Evolutionary conservation across 192 early-diverging fungal genomes (phyloP), one percentile per base, ranked within the genome.

Genomic region (Coemansia sp.): DNA sequence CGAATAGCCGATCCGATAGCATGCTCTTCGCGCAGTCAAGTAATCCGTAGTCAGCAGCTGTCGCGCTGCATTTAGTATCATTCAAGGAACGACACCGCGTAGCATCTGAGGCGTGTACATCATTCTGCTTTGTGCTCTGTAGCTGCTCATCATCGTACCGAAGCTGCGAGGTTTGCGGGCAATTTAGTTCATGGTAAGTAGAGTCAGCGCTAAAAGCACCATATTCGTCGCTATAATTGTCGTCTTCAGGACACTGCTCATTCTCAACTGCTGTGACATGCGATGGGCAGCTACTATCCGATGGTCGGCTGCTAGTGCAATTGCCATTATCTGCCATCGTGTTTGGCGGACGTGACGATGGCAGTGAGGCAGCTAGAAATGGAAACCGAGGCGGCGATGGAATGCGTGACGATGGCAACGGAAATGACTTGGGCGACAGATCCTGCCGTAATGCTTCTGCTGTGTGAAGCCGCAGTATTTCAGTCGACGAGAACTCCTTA

Each of bases 401-500:
- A 12, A 26, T 23, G 44, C 21, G 54, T 8, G 44, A 27, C n/a
- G 62, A 22, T 24, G 49, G 49, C 49, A 27, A 52, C 19, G n/a
- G 28, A 31, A 23, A 23, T 21, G 59, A 23, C 59, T 51, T 31
- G n/a, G 48, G n/a, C 19, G 26, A 27, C 5, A 8, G 4, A 7
- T 50, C 54, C 44, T 50, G 63, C 47, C 54, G 48, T 23, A 65
- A 55, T 23, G 26, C 63, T 10, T 65, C 63, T 4, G 21, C 53
- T 16, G 63, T 34, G 54, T 28, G 63, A 21, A 65, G 54, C 4
- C 71, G 77, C 24, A 80, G 54, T 10, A 80, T 70, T 30, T 80
- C 77, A 23, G 72, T 62, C 26, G 72, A 74, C 1, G 77, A 74
- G 50, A 74, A 54, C 18, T 24, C 44, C 44, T 71, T 59, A 38